A percentile compares a stretch with the other conserved stretches of the same genome.
Evolutionary conservation across 2,329 filamentous ascomycete genomes (phyloP).

Genomic region (Colletotrichum gloeosporioides): DNA sequence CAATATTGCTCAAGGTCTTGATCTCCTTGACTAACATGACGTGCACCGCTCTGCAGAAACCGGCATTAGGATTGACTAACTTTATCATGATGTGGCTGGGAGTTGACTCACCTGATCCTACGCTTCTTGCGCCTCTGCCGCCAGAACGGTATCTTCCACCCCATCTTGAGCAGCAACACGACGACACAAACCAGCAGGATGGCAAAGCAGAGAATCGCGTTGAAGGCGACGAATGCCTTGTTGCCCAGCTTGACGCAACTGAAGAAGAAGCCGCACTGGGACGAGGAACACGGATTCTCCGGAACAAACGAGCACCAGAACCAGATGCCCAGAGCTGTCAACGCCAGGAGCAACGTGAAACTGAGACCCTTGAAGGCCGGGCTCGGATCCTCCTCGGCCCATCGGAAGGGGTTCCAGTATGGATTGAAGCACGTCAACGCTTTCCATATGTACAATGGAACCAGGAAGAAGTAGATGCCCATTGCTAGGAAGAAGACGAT

Average conservation of each 20-base stretch:
- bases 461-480: slow-evolving; percentile 34
- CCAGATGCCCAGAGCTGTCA: slow-evolving; percentile 36
- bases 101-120: slow-evolving; percentile 25
- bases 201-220: slow-evolving; percentile 34
- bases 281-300: slow-evolving; percentile 24
- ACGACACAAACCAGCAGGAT: slow-evolving; percentile 28
- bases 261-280: slow-evolving; percentile 37
- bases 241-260: slow-evolving; percentile 31
- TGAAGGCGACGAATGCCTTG: slow-evolving; percentile 30
- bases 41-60: slow-evolving; percentile 11
- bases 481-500: slow-evolving; percentile 34
- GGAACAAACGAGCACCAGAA: slow-evolving; percentile 33
- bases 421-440: slow-evolving; percentile 33
- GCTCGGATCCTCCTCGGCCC: slow-evolving; percentile 30
- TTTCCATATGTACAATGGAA: slow-evolving; percentile 39
- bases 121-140: slow-evolving; percentile 22
- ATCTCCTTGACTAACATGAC: slow-evolving; percentile 28
- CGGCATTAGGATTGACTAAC: neutral
- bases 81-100: neutral
- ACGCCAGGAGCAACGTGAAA: slow-evolving; percentile 29
- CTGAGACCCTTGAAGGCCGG: slow-evolving; percentile 29
- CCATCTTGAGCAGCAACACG: slow-evolving; percentile 28
- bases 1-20: slow-evolving; percentile 31
- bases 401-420: slow-evolving; percentile 33
- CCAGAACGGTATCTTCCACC: slow-evolving; percentile 25